These are phyloP conservation scores for Malus hybrid DNA, from an alignment of 331 rosid species.

Conservation along the genomic window DNA sequence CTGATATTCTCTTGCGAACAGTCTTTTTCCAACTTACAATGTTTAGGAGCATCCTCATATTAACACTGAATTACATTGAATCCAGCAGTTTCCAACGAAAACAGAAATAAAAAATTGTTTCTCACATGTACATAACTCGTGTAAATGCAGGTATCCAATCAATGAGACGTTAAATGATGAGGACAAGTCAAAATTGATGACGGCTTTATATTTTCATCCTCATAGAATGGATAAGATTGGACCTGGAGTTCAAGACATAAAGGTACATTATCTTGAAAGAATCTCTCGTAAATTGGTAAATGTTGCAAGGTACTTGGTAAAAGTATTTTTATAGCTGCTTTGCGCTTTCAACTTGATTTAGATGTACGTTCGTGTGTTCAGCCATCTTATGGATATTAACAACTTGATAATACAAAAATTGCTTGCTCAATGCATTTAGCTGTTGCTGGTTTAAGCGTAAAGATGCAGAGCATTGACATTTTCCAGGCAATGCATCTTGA, in stretches of 20 bases:
- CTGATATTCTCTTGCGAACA: background rate
- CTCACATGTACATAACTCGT: constrained; percentile 7
- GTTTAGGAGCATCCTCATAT: background rate
- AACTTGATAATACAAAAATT: background rate
- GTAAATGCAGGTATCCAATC: constrained; percentile 50
- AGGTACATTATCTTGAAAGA: constrained; percentile 34
- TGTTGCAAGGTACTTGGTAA: background rate
- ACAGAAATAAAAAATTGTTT: background rate
- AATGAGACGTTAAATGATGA: constrained; percentile 43
- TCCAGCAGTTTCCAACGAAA: background rate
- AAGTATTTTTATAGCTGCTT: background rate
- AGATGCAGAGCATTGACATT: background rate
- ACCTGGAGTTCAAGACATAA: constrained; percentile 45
- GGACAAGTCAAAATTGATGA: constrained; percentile 51
- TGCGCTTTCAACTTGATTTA: background rate
- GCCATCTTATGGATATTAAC: background rate
- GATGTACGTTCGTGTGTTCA: background rate
- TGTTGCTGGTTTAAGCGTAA: background rate
- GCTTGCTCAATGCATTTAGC: background rate
- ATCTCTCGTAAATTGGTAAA: background rate
- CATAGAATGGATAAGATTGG: constrained; percentile 50
- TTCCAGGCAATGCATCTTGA: background rate
- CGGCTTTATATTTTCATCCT: constrained; percentile 76
- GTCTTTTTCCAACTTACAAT: background rate
- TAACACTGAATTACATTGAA: background rate